phyloP scores from a whole-genome alignment of 352 stramenopile genomes.

The Blastocystis sp. region DNA sequence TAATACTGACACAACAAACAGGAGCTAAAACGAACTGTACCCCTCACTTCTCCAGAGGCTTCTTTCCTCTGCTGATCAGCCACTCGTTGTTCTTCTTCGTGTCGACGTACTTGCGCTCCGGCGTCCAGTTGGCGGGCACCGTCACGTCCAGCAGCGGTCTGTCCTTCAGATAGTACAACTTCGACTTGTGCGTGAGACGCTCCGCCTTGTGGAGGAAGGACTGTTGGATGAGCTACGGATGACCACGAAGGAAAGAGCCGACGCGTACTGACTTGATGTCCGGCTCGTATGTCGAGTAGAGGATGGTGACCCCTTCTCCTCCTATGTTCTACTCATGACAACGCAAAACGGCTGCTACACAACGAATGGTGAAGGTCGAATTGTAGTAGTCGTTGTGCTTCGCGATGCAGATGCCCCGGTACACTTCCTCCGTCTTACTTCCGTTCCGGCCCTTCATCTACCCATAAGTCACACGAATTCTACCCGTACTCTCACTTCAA shows the following conservation, averaged over 20 bases:
- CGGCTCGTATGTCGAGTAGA: slow-evolving; percentile 59
- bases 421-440: slow-evolving; percentile 48
- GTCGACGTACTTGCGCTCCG: slow-evolving; percentile 48
- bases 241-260: neutral
- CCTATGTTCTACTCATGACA: slow-evolving; percentile 38
- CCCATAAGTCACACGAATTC: neutral
- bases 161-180: slow-evolving; percentile 67
- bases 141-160: slow-evolving; percentile 48
- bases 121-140: slow-evolving; percentile 16
- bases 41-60: slow-evolving; percentile 40
- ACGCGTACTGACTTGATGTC: slow-evolving; percentile 62
- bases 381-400: slow-evolving; percentile 70
- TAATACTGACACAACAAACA: slow-evolving; percentile 53
- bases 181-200: slow-evolving; percentile 39
- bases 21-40: slow-evolving; percentile 25
- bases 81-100: slow-evolving; percentile 68
- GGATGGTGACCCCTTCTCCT: slow-evolving; percentile 52
- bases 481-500: slow-evolving; percentile 49
- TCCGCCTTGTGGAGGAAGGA: slow-evolving; percentile 55
- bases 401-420: slow-evolving; percentile 46
- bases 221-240: slow-evolving; percentile 54
- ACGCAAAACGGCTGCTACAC: neutral
- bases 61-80: slow-evolving; percentile 67
- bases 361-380: slow-evolving; percentile 65
- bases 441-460: slow-evolving; percentile 49